phyloP scores from a whole-genome alignment of 306 rosid species.

The Morella rubra region DNA sequence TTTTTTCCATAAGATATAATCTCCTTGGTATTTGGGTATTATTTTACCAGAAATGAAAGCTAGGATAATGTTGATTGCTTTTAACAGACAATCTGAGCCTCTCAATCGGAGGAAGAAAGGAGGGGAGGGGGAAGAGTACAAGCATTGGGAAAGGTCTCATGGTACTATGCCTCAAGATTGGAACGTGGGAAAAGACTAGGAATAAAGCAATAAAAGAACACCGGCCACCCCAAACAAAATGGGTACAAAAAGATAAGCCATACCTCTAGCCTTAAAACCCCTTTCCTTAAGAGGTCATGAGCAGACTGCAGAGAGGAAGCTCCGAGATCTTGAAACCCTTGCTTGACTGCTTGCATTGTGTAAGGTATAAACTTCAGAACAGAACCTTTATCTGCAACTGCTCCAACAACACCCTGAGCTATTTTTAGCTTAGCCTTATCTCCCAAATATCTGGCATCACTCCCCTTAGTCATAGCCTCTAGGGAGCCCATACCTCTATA shows the following conservation, averaged over 20 bases:
- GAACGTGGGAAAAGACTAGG: no score
- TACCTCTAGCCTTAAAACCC: slow-evolving; percentile 86
- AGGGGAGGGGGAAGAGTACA: no score
- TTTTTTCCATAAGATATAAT: no score
- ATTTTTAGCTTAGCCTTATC: slow-evolving; percentile 85
- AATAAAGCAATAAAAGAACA: not conserved
- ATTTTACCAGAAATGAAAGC: not conserved
- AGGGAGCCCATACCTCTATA: slow-evolving; percentile 96
- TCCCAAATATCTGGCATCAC: slow-evolving; percentile 84
- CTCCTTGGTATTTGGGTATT: not conserved
- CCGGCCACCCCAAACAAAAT: slow-evolving; percentile 3
- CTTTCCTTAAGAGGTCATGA: slow-evolving; percentile 77
- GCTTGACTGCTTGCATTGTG: slow-evolving; percentile 93
- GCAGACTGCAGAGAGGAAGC: slow-evolving; percentile 81
- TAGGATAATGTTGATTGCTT: not conserved
- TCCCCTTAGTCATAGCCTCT: slow-evolving; percentile 98
- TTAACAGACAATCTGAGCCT: not conserved
- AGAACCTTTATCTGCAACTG: slow-evolving; percentile 92
- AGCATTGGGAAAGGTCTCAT: no score
- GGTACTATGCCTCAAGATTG: no score
- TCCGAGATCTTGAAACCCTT: slow-evolving; percentile 98
- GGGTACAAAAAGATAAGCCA: not conserved
- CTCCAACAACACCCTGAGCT: slow-evolving; percentile 96
- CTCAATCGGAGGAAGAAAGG: no score
- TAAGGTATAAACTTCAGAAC: slow-evolving; percentile 85